These are phyloP conservation scores for Calonectria naviculata DNA, from an alignment of 2,329 filamentous ascomycete genomes.

Conservation along the genomic window DNA sequence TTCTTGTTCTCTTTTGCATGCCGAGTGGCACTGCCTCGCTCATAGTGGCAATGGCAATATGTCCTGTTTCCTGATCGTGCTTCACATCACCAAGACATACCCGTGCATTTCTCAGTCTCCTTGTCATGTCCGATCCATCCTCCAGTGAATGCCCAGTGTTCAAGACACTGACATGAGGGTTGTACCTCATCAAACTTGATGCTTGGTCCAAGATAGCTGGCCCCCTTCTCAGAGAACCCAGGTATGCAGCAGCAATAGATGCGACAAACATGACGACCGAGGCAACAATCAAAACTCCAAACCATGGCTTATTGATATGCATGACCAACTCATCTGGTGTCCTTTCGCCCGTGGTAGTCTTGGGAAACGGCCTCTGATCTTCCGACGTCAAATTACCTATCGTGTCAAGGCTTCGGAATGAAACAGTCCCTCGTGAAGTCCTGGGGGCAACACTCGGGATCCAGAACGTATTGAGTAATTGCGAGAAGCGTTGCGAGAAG, in stretches of 20 bases:
- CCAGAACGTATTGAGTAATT: slow-evolving; percentile 17
- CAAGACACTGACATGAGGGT: not conserved
- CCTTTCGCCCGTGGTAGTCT: not conserved
- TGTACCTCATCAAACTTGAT: slow-evolving; percentile 7
- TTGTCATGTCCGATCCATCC: not conserved
- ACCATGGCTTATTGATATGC: not conserved
- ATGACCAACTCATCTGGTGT: not conserved
- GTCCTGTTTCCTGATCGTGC: not conserved
- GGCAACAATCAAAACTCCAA: not conserved
- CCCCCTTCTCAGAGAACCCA: not conserved
- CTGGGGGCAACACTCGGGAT: slow-evolving; percentile 6
- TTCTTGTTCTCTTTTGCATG: not conserved
- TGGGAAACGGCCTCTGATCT: not conserved
- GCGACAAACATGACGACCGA: slow-evolving; percentile 6
- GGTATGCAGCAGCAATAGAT: not conserved
- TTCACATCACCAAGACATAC: slow-evolving; percentile 11
- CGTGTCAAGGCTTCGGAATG: not conserved
- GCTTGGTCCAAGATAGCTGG: slow-evolving; percentile 12
- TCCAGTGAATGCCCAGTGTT: slow-evolving; percentile 3
- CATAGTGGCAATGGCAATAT: slow-evolving; percentile 2
- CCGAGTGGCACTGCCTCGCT: not conserved
- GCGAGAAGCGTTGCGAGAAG: slow-evolving; percentile 9
- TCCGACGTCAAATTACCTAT: not conserved
- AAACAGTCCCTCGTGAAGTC: not conserved
- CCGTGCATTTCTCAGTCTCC: not conserved